Percentiles rank a stretch among this genome's conserved stretches.
Evolutionary conservation across 441 rosid species (phyloP).

Genomic region (Gossypium schwendimanii): DNA sequence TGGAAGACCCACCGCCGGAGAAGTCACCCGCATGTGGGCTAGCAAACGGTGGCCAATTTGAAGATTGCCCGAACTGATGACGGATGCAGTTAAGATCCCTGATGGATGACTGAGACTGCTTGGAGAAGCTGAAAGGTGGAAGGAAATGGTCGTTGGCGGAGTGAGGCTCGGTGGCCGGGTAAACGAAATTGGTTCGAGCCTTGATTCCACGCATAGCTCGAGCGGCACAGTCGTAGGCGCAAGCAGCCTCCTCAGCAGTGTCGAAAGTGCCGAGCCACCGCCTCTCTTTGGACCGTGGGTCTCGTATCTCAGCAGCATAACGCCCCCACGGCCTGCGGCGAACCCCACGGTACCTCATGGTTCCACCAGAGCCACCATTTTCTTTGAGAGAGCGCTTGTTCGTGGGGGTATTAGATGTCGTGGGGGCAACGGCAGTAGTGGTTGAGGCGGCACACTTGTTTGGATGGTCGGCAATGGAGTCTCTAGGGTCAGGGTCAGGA

Average conservation of each 20-base stretch:
- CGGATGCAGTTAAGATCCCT: background rate
- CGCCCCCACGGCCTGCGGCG: slow-evolving; percentile 22
- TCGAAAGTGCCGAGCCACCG: background rate
- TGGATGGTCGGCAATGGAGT: slow-evolving; percentile 6
- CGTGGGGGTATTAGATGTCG: slow-evolving; percentile 11
- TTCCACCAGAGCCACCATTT: slow-evolving; percentile 17
- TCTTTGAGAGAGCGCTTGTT: slow-evolving; percentile 42
- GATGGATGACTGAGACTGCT: slow-evolving; percentile 18
- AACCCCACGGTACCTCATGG: slow-evolving; percentile 81
- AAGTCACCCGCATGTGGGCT: background rate
- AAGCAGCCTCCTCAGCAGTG: slow-evolving; percentile 86
- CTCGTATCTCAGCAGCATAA: slow-evolving; percentile 1
- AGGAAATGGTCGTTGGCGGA: slow-evolving; percentile 16
- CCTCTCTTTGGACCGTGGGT: background rate
- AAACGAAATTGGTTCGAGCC: slow-evolving; percentile 80
- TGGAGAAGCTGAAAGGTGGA: slow-evolving; percentile 20
- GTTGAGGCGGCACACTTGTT: slow-evolving; percentile 21
- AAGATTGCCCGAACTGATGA: background rate
- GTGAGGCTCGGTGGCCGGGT: slow-evolving; percentile 35
- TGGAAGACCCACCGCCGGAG: background rate
- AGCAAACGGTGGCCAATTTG: background rate
- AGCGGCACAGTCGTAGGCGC: slow-evolving; percentile 83
- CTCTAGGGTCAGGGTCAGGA: slow-evolving; percentile 16
- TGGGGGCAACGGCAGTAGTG: slow-evolving; percentile 6
- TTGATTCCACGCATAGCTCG: slow-evolving; percentile 74